Percentiles rank a stretch among this genome's conserved stretches.
Evolutionary conservation across 768 basidiomycete species (phyloP).

Genomic region (Cystofilobasidium capitatum): DNA sequence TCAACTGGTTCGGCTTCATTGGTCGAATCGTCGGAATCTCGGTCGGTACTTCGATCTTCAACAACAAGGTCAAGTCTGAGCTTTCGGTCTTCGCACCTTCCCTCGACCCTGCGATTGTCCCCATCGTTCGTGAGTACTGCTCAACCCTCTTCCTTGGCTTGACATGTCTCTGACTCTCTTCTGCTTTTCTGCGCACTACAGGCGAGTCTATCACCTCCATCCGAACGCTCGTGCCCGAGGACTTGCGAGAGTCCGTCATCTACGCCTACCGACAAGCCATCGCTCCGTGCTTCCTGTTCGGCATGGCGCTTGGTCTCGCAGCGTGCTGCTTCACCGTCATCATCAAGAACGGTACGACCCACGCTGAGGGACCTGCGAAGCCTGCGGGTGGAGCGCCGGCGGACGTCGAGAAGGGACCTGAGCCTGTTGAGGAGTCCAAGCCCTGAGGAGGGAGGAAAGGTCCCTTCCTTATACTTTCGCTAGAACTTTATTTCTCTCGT

Average conservation of each 20-base stretch:
- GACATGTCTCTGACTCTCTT: too few relatives aligned
- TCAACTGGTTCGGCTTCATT: constrained; percentile 20
- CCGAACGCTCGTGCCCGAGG: constrained; percentile 11
- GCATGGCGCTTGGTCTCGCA: neutral
- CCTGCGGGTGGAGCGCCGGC: too few relatives aligned
- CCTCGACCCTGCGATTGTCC: neutral
- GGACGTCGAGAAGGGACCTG: too few relatives aligned
- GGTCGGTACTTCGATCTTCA: constrained; percentile 32
- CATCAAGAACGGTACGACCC: constrained; percentile 11
- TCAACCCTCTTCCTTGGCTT: too few relatives aligned
- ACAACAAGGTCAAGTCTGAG: constrained; percentile 25
- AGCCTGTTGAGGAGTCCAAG: too few relatives aligned
- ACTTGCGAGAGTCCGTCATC: constrained; percentile 10
- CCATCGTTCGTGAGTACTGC: constrained; percentile 9
- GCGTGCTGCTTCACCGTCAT: neutral
- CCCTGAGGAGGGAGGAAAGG: too few relatives aligned
- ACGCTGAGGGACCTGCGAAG: too few relatives aligned
- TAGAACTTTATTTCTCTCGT: too few relatives aligned
- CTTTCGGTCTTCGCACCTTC: constrained; percentile 9
- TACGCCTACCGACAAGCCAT: constrained; percentile 13
- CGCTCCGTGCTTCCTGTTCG: constrained; percentile 10
- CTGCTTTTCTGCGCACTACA: too few relatives aligned
- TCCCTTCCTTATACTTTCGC: too few relatives aligned
- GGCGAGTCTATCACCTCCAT: constrained; percentile 11
- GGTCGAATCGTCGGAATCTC: constrained; percentile 31